Conservation (phyloP, 1,139 yeast species). For the Taphrina flavorubra region DNA sequence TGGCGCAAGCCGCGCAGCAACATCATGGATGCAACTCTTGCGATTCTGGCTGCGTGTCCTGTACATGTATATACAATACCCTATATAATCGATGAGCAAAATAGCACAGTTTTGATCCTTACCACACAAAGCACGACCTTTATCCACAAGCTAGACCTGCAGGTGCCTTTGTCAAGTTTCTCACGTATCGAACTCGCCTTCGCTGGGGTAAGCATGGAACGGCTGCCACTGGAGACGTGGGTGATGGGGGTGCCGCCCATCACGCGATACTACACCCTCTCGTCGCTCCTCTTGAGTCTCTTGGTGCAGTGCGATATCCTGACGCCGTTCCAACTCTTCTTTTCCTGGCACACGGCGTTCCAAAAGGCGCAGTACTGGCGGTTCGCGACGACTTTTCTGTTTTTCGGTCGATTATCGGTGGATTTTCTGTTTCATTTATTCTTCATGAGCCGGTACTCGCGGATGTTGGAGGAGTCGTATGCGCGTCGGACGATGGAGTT, state of each 20-base stretch:
- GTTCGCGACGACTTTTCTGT: slow-evolving; percentile 55
- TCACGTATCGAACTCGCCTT: too few relatives aligned
- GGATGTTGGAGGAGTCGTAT: slow-evolving; percentile 55
- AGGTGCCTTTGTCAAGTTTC: background rate
- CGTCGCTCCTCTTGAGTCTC: slow-evolving; percentile 44
- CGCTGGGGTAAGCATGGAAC: slow-evolving; percentile 6
- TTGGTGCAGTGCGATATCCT: slow-evolving; percentile 48
- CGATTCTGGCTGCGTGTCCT: background rate
- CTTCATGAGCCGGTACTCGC: slow-evolving; percentile 54
- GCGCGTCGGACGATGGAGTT: slow-evolving; percentile 53
- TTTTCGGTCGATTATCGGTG: slow-evolving; percentile 55
- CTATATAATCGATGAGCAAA: too few relatives aligned
- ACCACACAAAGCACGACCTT: too few relatives aligned
- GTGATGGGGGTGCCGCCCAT: slow-evolving; percentile 55
- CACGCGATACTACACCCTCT: slow-evolving; percentile 50
- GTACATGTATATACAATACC: too few relatives aligned
- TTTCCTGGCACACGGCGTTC: slow-evolving; percentile 51
- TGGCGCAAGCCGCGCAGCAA: slow-evolving; percentile 6
- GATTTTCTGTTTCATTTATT: slow-evolving; percentile 53
- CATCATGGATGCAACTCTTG: background rate
- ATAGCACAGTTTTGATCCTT: background rate
- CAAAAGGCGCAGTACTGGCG: slow-evolving; percentile 55
- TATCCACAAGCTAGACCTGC: too few relatives aligned
- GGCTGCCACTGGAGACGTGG: slow-evolving; percentile 49
- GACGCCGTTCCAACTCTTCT: slow-evolving; percentile 49